Evolutionary conservation across 306 rosid genomes (phyloP).

Genomic region (Oemleria cerasiformis): DNA sequence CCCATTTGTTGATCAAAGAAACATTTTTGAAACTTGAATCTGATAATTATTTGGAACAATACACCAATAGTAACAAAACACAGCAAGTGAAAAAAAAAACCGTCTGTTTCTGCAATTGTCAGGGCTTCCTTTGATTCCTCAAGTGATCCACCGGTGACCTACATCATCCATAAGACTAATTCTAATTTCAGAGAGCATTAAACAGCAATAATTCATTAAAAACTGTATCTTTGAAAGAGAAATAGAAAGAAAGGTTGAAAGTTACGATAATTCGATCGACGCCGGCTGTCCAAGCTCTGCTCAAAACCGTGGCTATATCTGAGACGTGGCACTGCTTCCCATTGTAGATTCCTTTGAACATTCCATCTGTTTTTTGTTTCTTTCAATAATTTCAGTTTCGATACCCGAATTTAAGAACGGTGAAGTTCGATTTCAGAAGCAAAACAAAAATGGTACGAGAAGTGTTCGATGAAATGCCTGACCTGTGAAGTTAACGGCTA

Average conservation of each 20-base stretch:
- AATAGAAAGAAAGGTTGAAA: neutral
- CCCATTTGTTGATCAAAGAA: neutral
- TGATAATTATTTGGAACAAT: neutral
- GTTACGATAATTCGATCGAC: slow-evolving; percentile 81
- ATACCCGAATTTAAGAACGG: neutral
- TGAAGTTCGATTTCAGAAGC: neutral
- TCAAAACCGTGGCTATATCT: slow-evolving; percentile 68
- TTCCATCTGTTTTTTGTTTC: slow-evolving; percentile 60
- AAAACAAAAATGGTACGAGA: neutral
- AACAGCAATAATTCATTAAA: neutral
- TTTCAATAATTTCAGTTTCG: neutral
- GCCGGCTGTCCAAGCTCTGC: slow-evolving; percentile 91
- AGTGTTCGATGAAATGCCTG: slow-evolving; percentile 51
- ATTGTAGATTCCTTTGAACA: slow-evolving; percentile 86
- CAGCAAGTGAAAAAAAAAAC: slow-evolving; percentile 28
- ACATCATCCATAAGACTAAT: slow-evolving; percentile 30
- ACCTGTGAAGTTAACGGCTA: slow-evolving; percentile 94
- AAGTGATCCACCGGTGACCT: slow-evolving; percentile 98
- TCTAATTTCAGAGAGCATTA: neutral
- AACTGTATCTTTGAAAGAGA: neutral
- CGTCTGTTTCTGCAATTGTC: slow-evolving; percentile 86
- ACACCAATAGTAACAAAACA: neutral
- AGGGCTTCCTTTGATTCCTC: slow-evolving; percentile 91
- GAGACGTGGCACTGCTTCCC: slow-evolving; percentile 85
- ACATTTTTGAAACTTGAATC: neutral